Percentiles rank a stretch among this genome's conserved stretches.
phyloP scores from a whole-genome alignment of 345 rosid genomes.

The Moricandia moricandioides region DNA sequence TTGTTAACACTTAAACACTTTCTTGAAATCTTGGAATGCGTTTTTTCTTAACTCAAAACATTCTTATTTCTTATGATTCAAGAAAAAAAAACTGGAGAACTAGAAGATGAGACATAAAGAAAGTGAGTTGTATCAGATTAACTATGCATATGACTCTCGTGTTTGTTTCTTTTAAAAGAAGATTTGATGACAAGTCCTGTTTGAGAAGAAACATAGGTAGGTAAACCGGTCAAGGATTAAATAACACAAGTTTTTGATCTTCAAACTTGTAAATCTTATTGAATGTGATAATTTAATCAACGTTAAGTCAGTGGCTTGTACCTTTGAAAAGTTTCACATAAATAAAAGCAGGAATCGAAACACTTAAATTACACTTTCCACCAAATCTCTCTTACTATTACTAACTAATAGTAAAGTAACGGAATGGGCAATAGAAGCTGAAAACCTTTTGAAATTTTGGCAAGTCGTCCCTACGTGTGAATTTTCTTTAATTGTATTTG shows the following conservation, averaged over 20 bases:
- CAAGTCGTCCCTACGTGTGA: neutral
- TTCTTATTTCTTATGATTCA: neutral
- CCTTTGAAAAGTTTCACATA: neutral
- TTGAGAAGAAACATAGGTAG: neutral
- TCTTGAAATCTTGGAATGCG: neutral
- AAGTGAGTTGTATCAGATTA: neutral
- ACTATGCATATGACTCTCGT: neutral
- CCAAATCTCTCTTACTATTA: neutral
- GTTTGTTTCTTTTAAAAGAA: neutral
- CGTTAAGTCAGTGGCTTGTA: neutral
- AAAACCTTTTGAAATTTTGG: neutral
- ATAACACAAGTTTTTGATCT: neutral
- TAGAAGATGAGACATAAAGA: neutral
- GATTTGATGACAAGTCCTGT: neutral
- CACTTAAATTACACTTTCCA: neutral
- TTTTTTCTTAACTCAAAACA: neutral
- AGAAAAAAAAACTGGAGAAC: neutral
- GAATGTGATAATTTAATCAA: neutral
- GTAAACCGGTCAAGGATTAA: neutral
- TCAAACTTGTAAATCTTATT: neutral
- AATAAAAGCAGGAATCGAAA: neutral
- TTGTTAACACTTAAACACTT: neutral
- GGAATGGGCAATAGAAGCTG: neutral
- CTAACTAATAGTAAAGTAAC: neutral
- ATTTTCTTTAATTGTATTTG: neutral